Evolutionary conservation across 495 filamentous ascomycete genomes (phyloP).

Genomic region (Penicillium ucsense): DNA sequence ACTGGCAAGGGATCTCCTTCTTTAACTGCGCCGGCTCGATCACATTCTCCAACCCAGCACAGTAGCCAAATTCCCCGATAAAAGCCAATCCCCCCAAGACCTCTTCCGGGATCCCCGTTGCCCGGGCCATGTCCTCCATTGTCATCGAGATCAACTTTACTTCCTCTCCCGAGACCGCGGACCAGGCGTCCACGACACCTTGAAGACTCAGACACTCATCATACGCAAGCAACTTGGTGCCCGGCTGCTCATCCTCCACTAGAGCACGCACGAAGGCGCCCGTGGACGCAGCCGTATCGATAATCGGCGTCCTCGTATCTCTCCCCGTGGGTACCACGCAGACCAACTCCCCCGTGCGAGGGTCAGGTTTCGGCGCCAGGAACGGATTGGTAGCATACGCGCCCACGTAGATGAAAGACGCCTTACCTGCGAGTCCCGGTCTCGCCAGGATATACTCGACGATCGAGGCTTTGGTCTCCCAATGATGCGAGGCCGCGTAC

Average conservation of each 20-base stretch:
- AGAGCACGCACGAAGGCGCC: neutral
- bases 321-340: neutral
- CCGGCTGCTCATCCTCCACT: neutral
- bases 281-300: neutral
- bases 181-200: neutral
- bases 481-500: conserved; percentile 25
- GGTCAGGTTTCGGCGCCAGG: neutral
- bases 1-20: neutral
- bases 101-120: neutral
- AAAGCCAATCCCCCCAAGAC: neutral
- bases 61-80: neutral
- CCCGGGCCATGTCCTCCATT: neutral
- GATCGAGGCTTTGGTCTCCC: conserved; percentile 28
- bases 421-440: neutral
- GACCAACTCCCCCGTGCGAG: neutral
- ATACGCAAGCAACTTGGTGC: neutral
- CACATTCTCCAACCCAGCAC: neutral
- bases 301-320: neutral
- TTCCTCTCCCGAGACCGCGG: neutral
- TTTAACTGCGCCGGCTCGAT: neutral
- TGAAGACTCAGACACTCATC: neutral
- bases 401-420: neutral
- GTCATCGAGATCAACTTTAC: neutral
- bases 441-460: conserved; percentile 26
- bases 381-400: neutral